Conservation (phyloP, 1,139 yeast species). For the Suhomyces yuchorum region DNA sequence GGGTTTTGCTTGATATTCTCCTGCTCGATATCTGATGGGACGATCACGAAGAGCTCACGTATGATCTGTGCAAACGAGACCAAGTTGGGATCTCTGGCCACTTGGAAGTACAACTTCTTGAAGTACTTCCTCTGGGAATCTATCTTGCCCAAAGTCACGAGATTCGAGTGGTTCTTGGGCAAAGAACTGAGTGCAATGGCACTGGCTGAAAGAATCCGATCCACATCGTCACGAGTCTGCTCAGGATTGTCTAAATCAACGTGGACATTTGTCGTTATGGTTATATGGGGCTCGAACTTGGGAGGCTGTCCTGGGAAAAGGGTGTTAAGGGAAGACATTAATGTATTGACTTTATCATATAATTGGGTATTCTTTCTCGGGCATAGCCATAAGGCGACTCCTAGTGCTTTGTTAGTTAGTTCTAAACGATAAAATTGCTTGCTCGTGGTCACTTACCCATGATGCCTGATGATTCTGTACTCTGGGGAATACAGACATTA, state of each 20-base stretch:
- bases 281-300: slow-evolving; percentile 73
- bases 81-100: slow-evolving; percentile 56
- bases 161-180: slow-evolving; percentile 38
- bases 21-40: slow-evolving; percentile 40
- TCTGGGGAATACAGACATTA: not conserved
- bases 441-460: slow-evolving; percentile 10
- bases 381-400: slow-evolving; percentile 75
- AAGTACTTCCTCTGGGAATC: slow-evolving; percentile 38
- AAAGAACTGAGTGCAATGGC: slow-evolving; percentile 61
- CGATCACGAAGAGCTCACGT: slow-evolving; percentile 64
- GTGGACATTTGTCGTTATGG: slow-evolving; percentile 63
- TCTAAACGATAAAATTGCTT: not conserved
- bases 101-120: slow-evolving; percentile 61
- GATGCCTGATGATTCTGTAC: not conserved
- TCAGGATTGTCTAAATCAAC: slow-evolving; percentile 40
- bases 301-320: slow-evolving; percentile 71
- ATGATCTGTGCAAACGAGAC: slow-evolving; percentile 69
- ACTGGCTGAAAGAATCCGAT: slow-evolving; percentile 63
- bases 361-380: slow-evolving; percentile 60
- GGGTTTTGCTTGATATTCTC: slow-evolving; percentile 44
- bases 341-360: slow-evolving; percentile 57
- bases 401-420: slow-evolving; percentile 29
- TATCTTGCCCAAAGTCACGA: slow-evolving; percentile 43
- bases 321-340: slow-evolving; percentile 67
- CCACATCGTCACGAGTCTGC: slow-evolving; percentile 56